Conservation (phyloP, 495 filamentous ascomycete genomes). For the Aspergillus saccharolyticus region DNA sequence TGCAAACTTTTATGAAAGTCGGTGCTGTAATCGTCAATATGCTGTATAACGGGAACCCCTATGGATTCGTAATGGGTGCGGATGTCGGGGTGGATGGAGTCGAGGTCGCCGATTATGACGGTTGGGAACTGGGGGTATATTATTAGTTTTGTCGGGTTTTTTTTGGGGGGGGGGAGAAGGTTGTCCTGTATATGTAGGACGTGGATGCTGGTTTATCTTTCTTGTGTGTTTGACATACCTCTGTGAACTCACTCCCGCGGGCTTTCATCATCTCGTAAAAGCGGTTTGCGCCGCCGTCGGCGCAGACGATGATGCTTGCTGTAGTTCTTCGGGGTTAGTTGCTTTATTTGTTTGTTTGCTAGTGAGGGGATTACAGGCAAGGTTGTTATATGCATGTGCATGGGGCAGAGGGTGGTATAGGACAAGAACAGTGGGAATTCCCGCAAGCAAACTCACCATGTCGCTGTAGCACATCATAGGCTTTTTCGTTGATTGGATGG, state of each 20-base stretch:
- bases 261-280: slow-evolving; percentile 54
- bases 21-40: slow-evolving; percentile 77
- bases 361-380: slow-evolving; percentile 1
- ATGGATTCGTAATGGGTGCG: slow-evolving; percentile 54
- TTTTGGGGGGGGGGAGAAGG: background rate
- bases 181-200: too few species aligned
- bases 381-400: too few species aligned
- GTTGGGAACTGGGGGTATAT: slow-evolving; percentile 46
- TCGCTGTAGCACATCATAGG: slow-evolving; percentile 49
- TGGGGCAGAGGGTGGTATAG: too few species aligned
- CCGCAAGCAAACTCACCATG: slow-evolving; percentile 51
- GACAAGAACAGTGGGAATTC: background rate
- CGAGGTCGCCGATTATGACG: slow-evolving; percentile 80
- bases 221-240: slow-evolving; percentile 26
- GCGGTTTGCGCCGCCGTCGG: slow-evolving; percentile 87
- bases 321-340: too few species aligned
- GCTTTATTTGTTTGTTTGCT: background rate
- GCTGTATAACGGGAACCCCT: slow-evolving; percentile 53
- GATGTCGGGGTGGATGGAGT: slow-evolving; percentile 63
- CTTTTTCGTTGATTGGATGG: slow-evolving; percentile 55
- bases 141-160: background rate
- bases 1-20: slow-evolving; percentile 74
- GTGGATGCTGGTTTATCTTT: too few species aligned
- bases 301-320: slow-evolving; percentile 64
- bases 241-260: slow-evolving; percentile 26